Evolutionary conservation across 805 yeast genomes (phyloP).

Genomic region (Barnettozyma vustinii): DNA sequence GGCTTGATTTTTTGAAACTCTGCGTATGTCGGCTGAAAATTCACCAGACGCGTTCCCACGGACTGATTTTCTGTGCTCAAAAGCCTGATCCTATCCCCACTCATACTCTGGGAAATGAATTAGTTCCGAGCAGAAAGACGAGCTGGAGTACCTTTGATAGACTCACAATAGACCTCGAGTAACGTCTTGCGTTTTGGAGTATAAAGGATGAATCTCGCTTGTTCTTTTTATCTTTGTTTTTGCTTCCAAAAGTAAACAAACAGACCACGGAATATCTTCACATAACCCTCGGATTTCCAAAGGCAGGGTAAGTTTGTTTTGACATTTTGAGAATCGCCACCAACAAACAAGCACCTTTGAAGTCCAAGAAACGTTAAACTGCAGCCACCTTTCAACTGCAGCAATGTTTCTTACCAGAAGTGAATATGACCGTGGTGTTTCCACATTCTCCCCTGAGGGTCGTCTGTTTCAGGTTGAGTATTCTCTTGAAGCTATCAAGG

Average conservation of each 20-base stretch:
- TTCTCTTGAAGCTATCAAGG: conserved; percentile 93
- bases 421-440: conserved; percentile 98
- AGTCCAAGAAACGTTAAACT: not conserved
- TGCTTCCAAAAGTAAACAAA: conserved; percentile 8
- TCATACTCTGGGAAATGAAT: not conserved
- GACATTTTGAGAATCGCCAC: not conserved
- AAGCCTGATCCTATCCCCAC: not conserved
- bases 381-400: not conserved
- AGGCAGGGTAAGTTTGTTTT: not conserved
- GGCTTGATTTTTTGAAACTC: conserved; percentile 32
- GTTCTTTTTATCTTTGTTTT: not conserved
- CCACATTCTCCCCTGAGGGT: conserved; percentile 98
- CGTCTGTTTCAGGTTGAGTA: conserved; percentile 97
- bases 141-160: not conserved
- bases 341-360: not conserved
- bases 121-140: too few species aligned
- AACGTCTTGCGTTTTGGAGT: not conserved
- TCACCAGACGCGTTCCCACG: conserved; percentile 21
- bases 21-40: conserved; percentile 30
- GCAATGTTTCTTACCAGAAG: conserved; percentile 96
- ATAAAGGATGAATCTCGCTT: not conserved
- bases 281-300: not conserved
- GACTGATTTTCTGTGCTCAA: not conserved
- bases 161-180: not conserved
- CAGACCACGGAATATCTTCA: not conserved